Base-by-base conservation (phyloP, 495 filamentous ascomycete species). In the Umbilicaria muhlenbergii region DNA sequence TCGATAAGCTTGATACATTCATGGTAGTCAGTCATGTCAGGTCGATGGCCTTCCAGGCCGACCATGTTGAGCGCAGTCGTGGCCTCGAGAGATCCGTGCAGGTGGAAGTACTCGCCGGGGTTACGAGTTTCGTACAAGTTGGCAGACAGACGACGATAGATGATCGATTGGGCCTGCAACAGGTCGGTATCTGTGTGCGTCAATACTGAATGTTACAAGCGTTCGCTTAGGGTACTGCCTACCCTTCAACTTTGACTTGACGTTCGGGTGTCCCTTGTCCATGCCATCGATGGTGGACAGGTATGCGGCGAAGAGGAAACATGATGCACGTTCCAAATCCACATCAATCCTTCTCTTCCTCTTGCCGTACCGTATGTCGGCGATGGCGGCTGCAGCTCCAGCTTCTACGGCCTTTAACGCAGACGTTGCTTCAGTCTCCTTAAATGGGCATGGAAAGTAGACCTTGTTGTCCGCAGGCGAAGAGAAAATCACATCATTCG, bases 61-160 rank as follows among this genome's bases (percentile, higher is more conserved):
- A 86, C 74, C 80, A 84, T 86, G 39, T 73, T 63, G 42, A 86
- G 61, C 3, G 79, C 80, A 6, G 67, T 73, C 11, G 67, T 72
- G 14, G 82, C 81, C 45, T 84, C 78, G 11, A 87, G 57, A 1
- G 81, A 86, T 24, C 82, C 81, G 57, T 86, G 82, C 43, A 86
- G 81, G 54, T 88, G 83, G 54, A 79, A 86, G 54, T 70, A 88
- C 51, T 79, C 68, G 36, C 67, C 72, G 19, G 60, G 64, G 39
- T 67, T 70, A 54, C 74, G 78, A 5, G 81, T 86, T 46, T 71
- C 68, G 62, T 86, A 88, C 11, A 86, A 61, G 56, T 83, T 84
- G 12, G 81, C 81, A 19, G 81, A 82, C 50, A 86, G 69, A 33
- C 81, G 74, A 31, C 81, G 73, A 54, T 88, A 85, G 14, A 77